Base-by-base conservation (phyloP, 495 filamentous ascomycete genomes). In the Letharia columbiana region DNA sequence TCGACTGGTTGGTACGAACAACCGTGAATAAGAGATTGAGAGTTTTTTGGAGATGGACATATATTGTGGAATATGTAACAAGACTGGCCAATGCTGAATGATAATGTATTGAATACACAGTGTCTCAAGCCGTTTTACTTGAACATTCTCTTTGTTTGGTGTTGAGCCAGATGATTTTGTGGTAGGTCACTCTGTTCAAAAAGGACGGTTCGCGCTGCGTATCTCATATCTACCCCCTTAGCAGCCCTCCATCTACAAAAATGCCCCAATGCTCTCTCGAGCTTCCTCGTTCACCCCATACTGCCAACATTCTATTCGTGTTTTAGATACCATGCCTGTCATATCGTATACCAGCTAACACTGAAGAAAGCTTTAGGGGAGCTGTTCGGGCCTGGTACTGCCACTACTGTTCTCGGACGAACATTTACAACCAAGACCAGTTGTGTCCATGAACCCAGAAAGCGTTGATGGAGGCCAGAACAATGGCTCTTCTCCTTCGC, bases 371-470 rank as follows among this genome's bases (percentile, higher is more conserved):
- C 54, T 57, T 7, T n/a, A 57, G 54, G 54, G 17, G 39, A 17
- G 33, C 54, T 57, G 31, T 57, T 10, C 33, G 15, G 54, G 54
- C 13, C 31, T 57, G 31, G 54, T 20, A 20, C 31, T 37, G 33
- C 7, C 10, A 37, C 33, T 1, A 23, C 31, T 56, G 28, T 35
- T 17, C 31, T 57, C 17, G 33, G 33, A 33, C 33, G 8, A 57
- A 57, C 31, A 37, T 20, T 17, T 10, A 37, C 4, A 37, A 57
- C 20, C 54, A 20, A 57, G 54, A 57, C 31, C 31, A 11, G 8
- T 7, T 37, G 54, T 37, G 54, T 37, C 54, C 33, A 57, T 57
- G 54, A 57, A 20, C 54, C 15, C 54, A 37, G 54, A 57, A 57
- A 37, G 17, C 3, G 15, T 20, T 37, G 33, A 57, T 13, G 33